Evolutionary conservation across 1,284 basidiomycete species (phyloP), one percentile per base, ranked within the genome.

Genomic region (Macrocybe sp.): DNA sequence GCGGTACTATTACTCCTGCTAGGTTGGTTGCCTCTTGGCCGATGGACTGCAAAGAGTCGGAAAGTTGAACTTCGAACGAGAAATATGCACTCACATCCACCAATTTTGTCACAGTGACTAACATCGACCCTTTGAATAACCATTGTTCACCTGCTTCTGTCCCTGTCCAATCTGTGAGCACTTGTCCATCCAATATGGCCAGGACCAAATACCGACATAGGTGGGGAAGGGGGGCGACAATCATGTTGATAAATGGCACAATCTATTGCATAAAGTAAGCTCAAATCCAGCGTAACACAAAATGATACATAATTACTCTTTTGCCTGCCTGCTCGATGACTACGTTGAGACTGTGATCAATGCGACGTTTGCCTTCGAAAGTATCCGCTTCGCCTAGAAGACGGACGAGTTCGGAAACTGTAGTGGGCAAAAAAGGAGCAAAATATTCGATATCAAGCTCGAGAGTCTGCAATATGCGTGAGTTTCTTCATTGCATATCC

Each of bases 321-420:
- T 72, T 67, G 35, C 78, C 83, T 0, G 79, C 77, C 47, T 81
- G 73, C 58, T 89, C 83, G 42, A 95, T 85, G 35, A 94, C 69
- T 1, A 81, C 76, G 53, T 85, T 88, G 41, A 96, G 67, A 30
- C 81, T 78, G 38, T 76, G 75, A 30, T 83, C 79, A 10, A 95
- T 78, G 47, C 84, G 76, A 12, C 81, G 76, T 64, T 94, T 95
- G 57, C 81, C 87, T 59, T 91, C 87, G 30, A 87, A 68, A 0
- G 85, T 86, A 45, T 90, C 81, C 0, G 83, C 80, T 62, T 93
- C 89, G 2, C 75, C 79, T 43, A 90, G 76, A n/a, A 95, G 67
- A 35, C 64, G 69, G 36, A 90, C 69, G 3, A 92, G 71, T 47
- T 84, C 78, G 11, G 73, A 67, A n/a, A 89, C 72, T 0, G 76